Conservation (phyloP, 1,284 basidiomycete genomes). For the Ceratobasidium sp. region DNA sequence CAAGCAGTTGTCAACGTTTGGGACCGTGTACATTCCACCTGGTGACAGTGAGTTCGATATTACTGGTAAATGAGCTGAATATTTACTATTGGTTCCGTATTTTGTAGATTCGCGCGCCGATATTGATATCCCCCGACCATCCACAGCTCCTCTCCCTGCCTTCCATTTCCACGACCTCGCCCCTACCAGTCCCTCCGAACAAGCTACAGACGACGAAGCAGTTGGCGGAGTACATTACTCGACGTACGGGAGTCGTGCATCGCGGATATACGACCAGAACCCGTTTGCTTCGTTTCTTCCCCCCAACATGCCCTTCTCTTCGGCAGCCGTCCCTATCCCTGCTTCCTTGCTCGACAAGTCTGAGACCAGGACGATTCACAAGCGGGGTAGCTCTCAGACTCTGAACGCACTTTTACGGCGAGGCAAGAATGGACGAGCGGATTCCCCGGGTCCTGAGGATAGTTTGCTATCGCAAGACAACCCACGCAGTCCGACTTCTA, state of each 20-base stretch:
- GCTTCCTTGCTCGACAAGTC: not conserved
- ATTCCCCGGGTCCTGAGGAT: not conserved
- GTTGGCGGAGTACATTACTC: constrained; percentile 38
- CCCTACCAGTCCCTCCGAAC: not conserved
- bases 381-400: not conserved
- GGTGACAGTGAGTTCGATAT: constrained; percentile 6
- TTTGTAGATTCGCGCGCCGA: not conserved
- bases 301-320: constrained; percentile 8
- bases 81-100: not conserved
- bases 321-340: constrained; percentile 8
- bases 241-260: constrained; percentile 25
- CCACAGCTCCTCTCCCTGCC: constrained; percentile 10
- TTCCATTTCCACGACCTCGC: constrained; percentile 7
- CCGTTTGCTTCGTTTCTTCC: constrained; percentile 8
- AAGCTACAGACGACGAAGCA: constrained; percentile 9
- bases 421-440: constrained; percentile 2
- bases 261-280: constrained; percentile 8
- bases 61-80: not conserved
- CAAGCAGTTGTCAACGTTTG: constrained; percentile 39
- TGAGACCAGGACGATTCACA: constrained; percentile 5
- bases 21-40: constrained; percentile 19
- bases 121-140: not conserved
- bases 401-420: not conserved
- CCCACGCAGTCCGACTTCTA: not conserved
- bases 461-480: not conserved